A percentile compares a stretch with the other conserved stretches of the same genome.
Evolutionary conservation across 108 stramenopile genomes (phyloP).

Genomic region (Fistulifera solaris): DNA sequence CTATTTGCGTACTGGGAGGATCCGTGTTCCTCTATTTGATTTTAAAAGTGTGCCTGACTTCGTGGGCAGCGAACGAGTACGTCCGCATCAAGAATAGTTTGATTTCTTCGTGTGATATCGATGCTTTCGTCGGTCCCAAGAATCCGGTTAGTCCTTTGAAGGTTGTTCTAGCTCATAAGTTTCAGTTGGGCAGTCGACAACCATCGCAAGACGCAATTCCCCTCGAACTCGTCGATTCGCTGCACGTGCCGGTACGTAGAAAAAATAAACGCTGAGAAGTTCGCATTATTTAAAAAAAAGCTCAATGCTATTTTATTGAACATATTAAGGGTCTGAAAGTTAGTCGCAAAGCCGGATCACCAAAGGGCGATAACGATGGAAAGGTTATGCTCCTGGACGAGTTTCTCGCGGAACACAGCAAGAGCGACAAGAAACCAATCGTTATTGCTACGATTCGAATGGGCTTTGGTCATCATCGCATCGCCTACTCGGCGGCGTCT

Average conservation of each 20-base stretch:
- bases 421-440: slow-evolving; percentile 35
- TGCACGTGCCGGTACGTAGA: slow-evolving; percentile 21
- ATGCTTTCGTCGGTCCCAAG: slow-evolving; percentile 20
- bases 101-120: slow-evolving; percentile 26
- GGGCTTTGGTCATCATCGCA: slow-evolving; percentile 93
- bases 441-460: slow-evolving; percentile 89
- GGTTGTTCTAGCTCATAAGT: slow-evolving; percentile 24
- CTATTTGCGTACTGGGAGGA: not conserved
- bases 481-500: slow-evolving; percentile 79
- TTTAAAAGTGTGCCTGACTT: not conserved
- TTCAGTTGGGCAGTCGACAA: slow-evolving; percentile 21
- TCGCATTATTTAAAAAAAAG: too few relatives aligned
- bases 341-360: slow-evolving; percentile 10
- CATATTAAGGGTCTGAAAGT: slow-evolving; percentile 26
- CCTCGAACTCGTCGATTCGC: slow-evolving; percentile 17
- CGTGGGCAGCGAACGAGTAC: slow-evolving; percentile 19
- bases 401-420: slow-evolving; percentile 4
- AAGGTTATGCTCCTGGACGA: not conserved
- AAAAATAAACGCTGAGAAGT: too few relatives aligned
- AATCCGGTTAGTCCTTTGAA: slow-evolving; percentile 35
- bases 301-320: too few relatives aligned
- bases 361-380: slow-evolving; percentile 5
- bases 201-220: slow-evolving; percentile 19
- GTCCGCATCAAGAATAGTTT: slow-evolving; percentile 4
- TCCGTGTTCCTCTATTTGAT: not conserved